Base-by-base conservation (phyloP, 2,329 filamentous ascomycete genomes). In the Rutstroemia sp. region DNA sequence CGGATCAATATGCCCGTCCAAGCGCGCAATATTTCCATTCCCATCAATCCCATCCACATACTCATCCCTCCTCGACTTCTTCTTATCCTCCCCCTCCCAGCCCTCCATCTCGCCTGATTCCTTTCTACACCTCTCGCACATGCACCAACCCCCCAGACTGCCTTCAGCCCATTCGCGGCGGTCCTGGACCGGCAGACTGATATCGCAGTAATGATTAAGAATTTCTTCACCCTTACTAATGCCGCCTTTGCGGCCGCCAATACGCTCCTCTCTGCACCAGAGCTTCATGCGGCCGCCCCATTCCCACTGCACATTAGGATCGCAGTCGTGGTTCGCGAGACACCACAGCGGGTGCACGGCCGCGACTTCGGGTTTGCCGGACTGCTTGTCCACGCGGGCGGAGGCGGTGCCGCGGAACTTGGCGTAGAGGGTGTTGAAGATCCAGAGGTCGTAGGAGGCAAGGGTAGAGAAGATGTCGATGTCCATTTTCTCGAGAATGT, bases 331-430 rank as follows among this genome's bases (percentile, higher is more conserved):
- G 67, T 99, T 99, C 27, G 92, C 92, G 30, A 97, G 78, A 72
- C 92, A 97, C 91, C 94, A 99, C 64, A 95, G 83, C 2, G 92
- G 91, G 73, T 97, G 92, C 27, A 97, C 92, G 27, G 92, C 92
- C 27, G 90, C 90, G 4, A 96, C 87, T 66, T 97, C 94, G 0
- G 94, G 92, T 9, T 89, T 83, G 3, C 91, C 89, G 61, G 92
- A 88, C 64, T 81, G 81, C 0, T 79, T 79, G 60, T 82, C 90
- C 63, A 94, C 86, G 41, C 89, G 82, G 4, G 92, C 92, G 2
- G 90, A 95, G 0, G 94, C 94, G 0, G 92, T 96, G 52, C 90
- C 94, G 23, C 94, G 83, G 71, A 96, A 95, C 70, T 97, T 97
- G 62, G 88, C 84, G 70, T 92, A 95, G 5, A 96, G 78, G 0